A percentile compares a stretch with the other conserved stretches of the same genome.
Evolutionary conservation across 2,329 filamentous ascomycete genomes (phyloP).

Genomic region (Paramyrothecium sp.): DNA sequence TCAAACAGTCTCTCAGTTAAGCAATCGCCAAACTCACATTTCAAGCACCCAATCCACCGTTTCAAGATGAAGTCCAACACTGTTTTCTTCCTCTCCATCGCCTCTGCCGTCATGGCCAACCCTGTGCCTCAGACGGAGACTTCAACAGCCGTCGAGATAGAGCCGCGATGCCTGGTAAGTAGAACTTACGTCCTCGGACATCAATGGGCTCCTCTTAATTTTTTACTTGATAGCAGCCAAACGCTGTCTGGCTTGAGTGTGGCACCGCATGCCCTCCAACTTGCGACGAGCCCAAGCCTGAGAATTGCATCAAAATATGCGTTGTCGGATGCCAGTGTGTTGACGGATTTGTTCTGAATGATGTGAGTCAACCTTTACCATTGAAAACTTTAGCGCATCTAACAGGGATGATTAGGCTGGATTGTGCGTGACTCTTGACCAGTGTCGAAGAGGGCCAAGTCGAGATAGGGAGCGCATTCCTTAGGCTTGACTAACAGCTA

Average conservation of each 20-base stretch:
- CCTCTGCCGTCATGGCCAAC: not conserved
- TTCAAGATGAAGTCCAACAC: slow-evolving; percentile 1
- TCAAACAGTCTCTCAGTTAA: not conserved
- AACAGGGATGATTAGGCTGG: not conserved
- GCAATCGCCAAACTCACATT: not conserved
- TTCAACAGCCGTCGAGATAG: not conserved
- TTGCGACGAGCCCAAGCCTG: not conserved
- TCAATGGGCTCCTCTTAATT: not conserved
- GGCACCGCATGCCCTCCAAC: slow-evolving; percentile 1
- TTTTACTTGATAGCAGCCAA: not conserved
- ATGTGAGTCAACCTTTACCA: not conserved
- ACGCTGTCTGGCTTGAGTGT: slow-evolving; percentile 1
- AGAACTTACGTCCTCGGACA: not conserved
- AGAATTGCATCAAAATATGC: not conserved
- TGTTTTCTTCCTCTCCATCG: not conserved
- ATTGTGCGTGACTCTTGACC: not conserved
- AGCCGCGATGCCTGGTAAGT: not conserved
- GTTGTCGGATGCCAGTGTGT: slow-evolving; percentile 1
- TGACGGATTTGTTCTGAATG: slow-evolving; percentile 1
- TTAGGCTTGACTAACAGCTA: not conserved
- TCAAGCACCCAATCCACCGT: not conserved
- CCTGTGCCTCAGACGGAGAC: not conserved
- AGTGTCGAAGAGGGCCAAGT: not conserved
- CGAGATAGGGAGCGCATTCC: not conserved
- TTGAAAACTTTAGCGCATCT: not conserved